These are phyloP conservation scores for Lentinula detonsa DNA, from an alignment of 768 basidiomycete genomes.

Conservation along the genomic window DNA sequence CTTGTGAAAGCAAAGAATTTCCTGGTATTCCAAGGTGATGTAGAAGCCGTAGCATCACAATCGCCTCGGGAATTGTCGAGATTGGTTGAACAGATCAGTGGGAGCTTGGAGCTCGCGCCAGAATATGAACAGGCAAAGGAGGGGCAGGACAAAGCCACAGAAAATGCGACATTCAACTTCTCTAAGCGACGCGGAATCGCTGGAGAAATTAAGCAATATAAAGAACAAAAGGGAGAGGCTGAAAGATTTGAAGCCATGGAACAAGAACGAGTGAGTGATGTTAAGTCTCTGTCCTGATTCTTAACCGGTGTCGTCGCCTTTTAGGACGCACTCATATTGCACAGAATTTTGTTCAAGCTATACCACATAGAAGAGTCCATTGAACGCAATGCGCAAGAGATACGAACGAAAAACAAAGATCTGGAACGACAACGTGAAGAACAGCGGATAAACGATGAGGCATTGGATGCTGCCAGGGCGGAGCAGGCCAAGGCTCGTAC, in stretches of 20 bases:
- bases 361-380: slow-evolving; percentile 87
- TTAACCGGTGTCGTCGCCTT: background rate
- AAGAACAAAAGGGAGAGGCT: slow-evolving; percentile 93
- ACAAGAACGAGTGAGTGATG: slow-evolving; percentile 59
- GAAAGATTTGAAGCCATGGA: slow-evolving; percentile 78
- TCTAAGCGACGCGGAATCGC: slow-evolving; percentile 90
- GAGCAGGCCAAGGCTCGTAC: slow-evolving; percentile 77
- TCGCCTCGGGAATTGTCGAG: slow-evolving; percentile 84
- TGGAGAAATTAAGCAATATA: slow-evolving; percentile 95
- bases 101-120: slow-evolving; percentile 81
- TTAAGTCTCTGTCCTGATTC: slow-evolving; percentile 1
- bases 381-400: slow-evolving; percentile 60
- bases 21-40: slow-evolving; percentile 98
- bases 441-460: slow-evolving; percentile 64
- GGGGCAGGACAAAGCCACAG: slow-evolving; percentile 85
- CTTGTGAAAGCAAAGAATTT: slow-evolving; percentile 99
- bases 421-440: slow-evolving; percentile 64
- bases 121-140: slow-evolving; percentile 90
- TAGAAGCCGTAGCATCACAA: slow-evolving; percentile 95
- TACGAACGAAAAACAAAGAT: slow-evolving; percentile 69
- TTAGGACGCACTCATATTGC: slow-evolving; percentile 78
- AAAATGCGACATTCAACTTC: slow-evolving; percentile 92
- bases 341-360: slow-evolving; percentile 80
- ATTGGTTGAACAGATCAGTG: slow-evolving; percentile 93
- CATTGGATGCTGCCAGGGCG: slow-evolving; percentile 65